These are phyloP conservation scores for Colletotrichum ledebouriae DNA, from an alignment of 2,329 filamentous ascomycete species.

Conservation along the genomic window DNA sequence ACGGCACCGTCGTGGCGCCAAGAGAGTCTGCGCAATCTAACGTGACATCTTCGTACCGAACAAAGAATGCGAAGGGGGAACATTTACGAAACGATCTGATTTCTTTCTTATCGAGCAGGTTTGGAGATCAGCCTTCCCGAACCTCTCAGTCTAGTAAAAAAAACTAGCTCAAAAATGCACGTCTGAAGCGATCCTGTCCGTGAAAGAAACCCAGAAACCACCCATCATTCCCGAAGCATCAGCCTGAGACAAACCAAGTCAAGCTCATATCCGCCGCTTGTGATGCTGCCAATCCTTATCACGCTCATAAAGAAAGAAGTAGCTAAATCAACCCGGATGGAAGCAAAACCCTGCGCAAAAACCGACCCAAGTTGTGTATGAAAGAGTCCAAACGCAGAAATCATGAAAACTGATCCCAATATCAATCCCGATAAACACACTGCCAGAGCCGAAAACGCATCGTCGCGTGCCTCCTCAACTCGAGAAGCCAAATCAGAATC, in stretches of 20 bases:
- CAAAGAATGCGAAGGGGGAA: slow-evolving; percentile 27
- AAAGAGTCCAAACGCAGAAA: slow-evolving; percentile 4
- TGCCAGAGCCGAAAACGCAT: slow-evolving; percentile 5
- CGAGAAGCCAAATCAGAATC: not conserved
- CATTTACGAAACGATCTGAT: slow-evolving; percentile 17
- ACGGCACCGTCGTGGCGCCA: slow-evolving; percentile 15
- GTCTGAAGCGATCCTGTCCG: slow-evolving; percentile 5
- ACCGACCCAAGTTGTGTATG: not conserved
- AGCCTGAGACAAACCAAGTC: slow-evolving; percentile 27
- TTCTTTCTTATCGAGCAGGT: slow-evolving; percentile 15
- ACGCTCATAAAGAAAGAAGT: slow-evolving; percentile 16
- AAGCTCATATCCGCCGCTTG: not conserved
- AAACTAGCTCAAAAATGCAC: slow-evolving; percentile 1
- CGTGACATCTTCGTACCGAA: not conserved
- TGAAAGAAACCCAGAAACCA: slow-evolving; percentile 31
- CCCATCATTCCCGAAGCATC: not conserved
- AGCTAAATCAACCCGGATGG: slow-evolving; percentile 15
- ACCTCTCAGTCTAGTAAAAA: slow-evolving; percentile 2
- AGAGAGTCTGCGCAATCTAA: not conserved
- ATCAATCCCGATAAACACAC: not conserved
- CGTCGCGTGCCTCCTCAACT: slow-evolving; percentile 2
- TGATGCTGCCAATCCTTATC: not conserved
- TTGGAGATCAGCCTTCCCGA: slow-evolving; percentile 28
- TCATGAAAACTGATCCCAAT: not conserved
- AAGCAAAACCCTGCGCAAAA: slow-evolving; percentile 17